Evolutionary conservation across 2,329 filamentous ascomycete genomes (phyloP).

Genomic region (Scytalidium sp.): DNA sequence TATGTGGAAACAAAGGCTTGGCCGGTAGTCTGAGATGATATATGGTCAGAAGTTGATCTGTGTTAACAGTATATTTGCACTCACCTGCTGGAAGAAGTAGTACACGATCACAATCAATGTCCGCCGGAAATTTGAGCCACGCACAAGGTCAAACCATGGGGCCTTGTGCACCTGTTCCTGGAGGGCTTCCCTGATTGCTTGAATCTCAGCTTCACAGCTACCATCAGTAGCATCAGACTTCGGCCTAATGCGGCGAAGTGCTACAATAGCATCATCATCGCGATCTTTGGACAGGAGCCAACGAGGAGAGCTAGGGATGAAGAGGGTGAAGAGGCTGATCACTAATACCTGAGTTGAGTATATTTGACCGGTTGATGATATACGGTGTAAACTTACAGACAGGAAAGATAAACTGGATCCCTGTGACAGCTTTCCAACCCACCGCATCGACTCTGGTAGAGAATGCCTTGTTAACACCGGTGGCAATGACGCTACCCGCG

Average conservation of each 20-base stretch:
- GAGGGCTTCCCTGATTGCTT: constrained; percentile 1
- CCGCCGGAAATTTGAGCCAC: neutral
- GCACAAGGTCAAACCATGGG: constrained; percentile 3
- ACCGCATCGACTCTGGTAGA: neutral
- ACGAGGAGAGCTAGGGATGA: neutral
- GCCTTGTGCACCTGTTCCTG: neutral
- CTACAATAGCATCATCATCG: constrained; percentile 50
- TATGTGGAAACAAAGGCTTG: constrained; percentile 10
- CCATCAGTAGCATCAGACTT: constrained; percentile 12
- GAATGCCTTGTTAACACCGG: constrained; percentile 12
- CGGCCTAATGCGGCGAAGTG: constrained; percentile 33
- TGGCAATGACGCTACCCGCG: constrained; percentile 18
- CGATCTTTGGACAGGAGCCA: constrained; percentile 47
- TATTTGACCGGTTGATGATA: constrained; percentile 20
- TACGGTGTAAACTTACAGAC: constrained; percentile 8
- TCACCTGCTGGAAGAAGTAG: constrained; percentile 7
- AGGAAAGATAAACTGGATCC: constrained; percentile 19
- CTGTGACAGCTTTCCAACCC: constrained; percentile 14
- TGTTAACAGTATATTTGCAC: too few relatives aligned
- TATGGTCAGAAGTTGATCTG: too few relatives aligned
- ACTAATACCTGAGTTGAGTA: neutral
- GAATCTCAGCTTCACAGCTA: neutral
- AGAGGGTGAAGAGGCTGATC: neutral
- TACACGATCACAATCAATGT: constrained; percentile 2
- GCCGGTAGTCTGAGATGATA: constrained; percentile 6